These are phyloP conservation scores for Echeveria elegans DNA, from an alignment of 164 flowering plant species.

Conservation along the genomic window DNA sequence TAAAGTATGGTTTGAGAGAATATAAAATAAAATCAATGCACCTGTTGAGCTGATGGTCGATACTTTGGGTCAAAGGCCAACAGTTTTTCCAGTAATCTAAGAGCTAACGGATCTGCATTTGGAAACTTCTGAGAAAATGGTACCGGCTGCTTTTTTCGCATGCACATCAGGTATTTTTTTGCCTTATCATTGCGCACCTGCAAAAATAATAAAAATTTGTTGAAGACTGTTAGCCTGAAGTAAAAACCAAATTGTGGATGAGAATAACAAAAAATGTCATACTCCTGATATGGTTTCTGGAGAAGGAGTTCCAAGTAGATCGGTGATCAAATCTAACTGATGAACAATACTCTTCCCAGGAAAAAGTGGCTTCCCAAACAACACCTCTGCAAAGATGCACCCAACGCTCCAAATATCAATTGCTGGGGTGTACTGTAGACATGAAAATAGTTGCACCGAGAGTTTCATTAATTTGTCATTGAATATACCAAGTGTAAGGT, in stretches of 20 bases:
- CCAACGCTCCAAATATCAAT: constrained; percentile 76
- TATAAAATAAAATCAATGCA: background rate
- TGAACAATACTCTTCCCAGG: constrained; percentile 74
- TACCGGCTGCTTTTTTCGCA: constrained; percentile 48
- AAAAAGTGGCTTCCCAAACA: constrained; percentile 64
- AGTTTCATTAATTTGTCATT: background rate
- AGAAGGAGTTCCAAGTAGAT: constrained; percentile 62
- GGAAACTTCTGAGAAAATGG: constrained; percentile 46
- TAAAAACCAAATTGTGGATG: background rate
- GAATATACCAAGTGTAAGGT: constrained; percentile 5
- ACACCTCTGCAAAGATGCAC: constrained; percentile 68
- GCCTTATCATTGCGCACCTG: constrained; percentile 68
- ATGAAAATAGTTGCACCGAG: constrained; percentile 3
- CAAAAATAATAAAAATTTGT: background rate
- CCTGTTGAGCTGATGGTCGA: constrained; percentile 58
- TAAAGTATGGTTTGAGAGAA: background rate
- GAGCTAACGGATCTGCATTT: constrained; percentile 48
- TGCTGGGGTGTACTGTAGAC: constrained; percentile 65
- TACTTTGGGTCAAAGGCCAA: constrained; percentile 63
- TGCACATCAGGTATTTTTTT: constrained; percentile 46
- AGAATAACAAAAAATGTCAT: constrained; percentile 12
- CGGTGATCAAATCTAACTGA: constrained; percentile 68
- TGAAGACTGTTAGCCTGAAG: background rate
- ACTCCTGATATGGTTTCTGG: constrained; percentile 48
- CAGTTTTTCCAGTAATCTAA: constrained; percentile 34